Conservation (phyloP, 2,329 filamentous ascomycete species). For the Hypoxylon sp. region DNA sequence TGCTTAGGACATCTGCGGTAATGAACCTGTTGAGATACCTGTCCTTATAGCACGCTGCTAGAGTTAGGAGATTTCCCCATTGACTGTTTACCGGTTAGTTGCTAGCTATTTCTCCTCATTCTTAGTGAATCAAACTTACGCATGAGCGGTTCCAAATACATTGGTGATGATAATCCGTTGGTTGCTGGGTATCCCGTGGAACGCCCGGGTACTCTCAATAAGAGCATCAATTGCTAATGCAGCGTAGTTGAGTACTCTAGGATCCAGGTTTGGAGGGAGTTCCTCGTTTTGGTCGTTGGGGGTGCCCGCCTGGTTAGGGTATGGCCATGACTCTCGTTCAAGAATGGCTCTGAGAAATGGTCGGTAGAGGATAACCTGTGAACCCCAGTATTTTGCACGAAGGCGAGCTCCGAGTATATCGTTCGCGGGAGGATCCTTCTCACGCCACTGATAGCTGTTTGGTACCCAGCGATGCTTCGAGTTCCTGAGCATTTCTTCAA, state of each 20-base stretch:
- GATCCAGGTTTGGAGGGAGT: slow-evolving; percentile 56
- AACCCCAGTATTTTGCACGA: slow-evolving; percentile 95
- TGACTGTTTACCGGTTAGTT: slow-evolving; percentile 69
- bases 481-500: slow-evolving; percentile 60
- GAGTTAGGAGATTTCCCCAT: slow-evolving; percentile 96
- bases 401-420: slow-evolving; percentile 87
- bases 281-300: slow-evolving; percentile 38
- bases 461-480: slow-evolving; percentile 63
- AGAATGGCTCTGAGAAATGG: slow-evolving; percentile 75
- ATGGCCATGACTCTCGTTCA: slow-evolving; percentile 49
- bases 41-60: slow-evolving; percentile 83
- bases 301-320: slow-evolving; percentile 28
- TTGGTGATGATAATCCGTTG: slow-evolving; percentile 89
- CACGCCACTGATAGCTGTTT: slow-evolving; percentile 67
- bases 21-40: slow-evolving; percentile 70
- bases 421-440: slow-evolving; percentile 75
- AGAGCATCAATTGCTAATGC: slow-evolving; percentile 77
- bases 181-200: slow-evolving; percentile 71
- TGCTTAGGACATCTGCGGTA: slow-evolving; percentile 64
- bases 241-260: slow-evolving; percentile 66
- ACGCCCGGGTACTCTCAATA: slow-evolving; percentile 86
- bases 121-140: slow-evolving; percentile 73
- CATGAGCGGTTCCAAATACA: slow-evolving; percentile 93
- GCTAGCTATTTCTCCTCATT: slow-evolving; percentile 4
- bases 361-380: slow-evolving; percentile 88